Conservation (phyloP, 2,329 filamentous ascomycete species). For the Neonectria punicea region DNA sequence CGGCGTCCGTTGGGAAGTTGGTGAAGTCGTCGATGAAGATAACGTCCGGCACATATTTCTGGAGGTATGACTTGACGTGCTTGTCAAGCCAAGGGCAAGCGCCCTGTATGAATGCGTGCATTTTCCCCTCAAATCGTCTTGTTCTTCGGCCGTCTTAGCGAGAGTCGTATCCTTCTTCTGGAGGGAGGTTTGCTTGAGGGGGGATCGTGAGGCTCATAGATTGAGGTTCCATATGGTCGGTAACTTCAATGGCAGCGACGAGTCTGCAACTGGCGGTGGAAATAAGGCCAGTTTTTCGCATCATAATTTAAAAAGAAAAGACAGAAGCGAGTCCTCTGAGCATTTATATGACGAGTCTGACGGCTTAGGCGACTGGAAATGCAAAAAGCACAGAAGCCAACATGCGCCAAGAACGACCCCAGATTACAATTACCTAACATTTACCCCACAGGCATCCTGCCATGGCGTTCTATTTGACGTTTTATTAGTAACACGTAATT, state of each 20-base stretch:
- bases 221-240: constrained; percentile 25
- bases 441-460: constrained; percentile 5
- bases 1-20: constrained; percentile 40
- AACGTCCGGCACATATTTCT: constrained; percentile 41
- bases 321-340: not conserved
- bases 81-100: constrained; percentile 47
- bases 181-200: constrained; percentile 32
- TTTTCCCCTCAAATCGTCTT: not conserved
- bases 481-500: not conserved
- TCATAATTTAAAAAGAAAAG: not conserved
- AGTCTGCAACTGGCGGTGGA: constrained; percentile 5
- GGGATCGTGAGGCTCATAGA: constrained; percentile 5
- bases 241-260: not conserved
- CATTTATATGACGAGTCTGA: constrained; percentile 16
- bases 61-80: constrained; percentile 46
- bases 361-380: not conserved
- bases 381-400: not conserved
- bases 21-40: constrained; percentile 44
- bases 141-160: not conserved
- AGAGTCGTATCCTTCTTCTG: constrained; percentile 27
- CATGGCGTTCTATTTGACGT: not conserved
- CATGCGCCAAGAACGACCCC: not conserved
- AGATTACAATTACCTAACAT: constrained; percentile 23
- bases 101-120: constrained; percentile 37
- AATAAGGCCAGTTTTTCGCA: not conserved